Evolutionary conservation across 495 filamentous ascomycete species (phyloP).

Genomic region (Lasiosphaeris hirsuta): DNA sequence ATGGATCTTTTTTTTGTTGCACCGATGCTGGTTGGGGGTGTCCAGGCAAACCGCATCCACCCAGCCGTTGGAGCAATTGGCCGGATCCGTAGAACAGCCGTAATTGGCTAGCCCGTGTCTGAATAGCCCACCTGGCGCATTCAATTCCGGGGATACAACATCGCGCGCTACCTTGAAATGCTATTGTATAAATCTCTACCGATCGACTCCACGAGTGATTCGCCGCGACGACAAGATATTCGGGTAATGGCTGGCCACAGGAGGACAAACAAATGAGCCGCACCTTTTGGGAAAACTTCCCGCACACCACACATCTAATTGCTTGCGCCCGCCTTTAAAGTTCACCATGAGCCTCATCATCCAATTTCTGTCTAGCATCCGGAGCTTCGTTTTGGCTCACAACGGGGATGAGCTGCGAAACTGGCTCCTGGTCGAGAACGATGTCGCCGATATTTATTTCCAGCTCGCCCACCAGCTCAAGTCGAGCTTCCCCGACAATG

Average conservation of each 20-base stretch:
- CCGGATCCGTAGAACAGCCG: background rate
- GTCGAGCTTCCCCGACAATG: constrained; percentile 46
- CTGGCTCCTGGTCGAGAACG: constrained; percentile 45
- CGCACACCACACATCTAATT: background rate
- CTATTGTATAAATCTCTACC: no score
- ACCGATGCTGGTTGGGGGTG: no score
- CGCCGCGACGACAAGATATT: no score
- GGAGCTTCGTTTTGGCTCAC: constrained; percentile 34
- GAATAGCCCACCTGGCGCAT: background rate
- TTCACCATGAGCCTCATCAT: constrained; percentile 34
- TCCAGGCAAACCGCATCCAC: no score
- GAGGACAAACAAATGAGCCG: no score
- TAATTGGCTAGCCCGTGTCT: background rate
- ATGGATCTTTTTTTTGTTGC: background rate
- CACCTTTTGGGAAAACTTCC: no score
- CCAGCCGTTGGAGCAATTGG: no score
- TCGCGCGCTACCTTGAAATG: no score
- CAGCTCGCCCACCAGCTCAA: constrained; percentile 65
- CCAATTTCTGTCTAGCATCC: constrained; percentile 41
- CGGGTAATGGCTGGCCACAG: no score
- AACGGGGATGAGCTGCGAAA: constrained; percentile 41
- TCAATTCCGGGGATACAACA: background rate
- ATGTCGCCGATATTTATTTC: constrained; percentile 57
- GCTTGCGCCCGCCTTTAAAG: background rate
- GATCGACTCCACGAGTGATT: no score